These are phyloP conservation scores for Globisporangium rhizosaccharum DNA, from an alignment of 352 stramenopile species.

Conservation along the genomic window DNA sequence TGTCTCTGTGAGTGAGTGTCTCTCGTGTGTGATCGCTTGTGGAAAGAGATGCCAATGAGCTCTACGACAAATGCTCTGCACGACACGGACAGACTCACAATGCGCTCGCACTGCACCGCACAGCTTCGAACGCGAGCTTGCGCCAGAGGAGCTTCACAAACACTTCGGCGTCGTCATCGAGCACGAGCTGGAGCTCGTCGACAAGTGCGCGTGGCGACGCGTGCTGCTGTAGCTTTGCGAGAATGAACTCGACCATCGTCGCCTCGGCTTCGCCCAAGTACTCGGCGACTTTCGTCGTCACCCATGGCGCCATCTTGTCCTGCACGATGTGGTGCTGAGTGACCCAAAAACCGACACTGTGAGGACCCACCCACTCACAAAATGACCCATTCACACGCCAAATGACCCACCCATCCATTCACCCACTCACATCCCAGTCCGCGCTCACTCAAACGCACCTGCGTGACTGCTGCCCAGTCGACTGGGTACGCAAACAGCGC, in stretches of 20 bases:
- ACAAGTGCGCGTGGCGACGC: constrained; percentile 24
- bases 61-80: too few species aligned
- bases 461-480: constrained; percentile 30
- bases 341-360: background rate
- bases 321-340: constrained; percentile 22
- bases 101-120: constrained; percentile 11
- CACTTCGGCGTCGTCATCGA: constrained; percentile 45
- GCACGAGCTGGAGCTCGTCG: constrained; percentile 28
- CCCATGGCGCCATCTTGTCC: constrained; percentile 40
- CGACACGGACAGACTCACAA: background rate
- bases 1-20: background rate
- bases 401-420: too few species aligned
- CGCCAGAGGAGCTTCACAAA: constrained; percentile 54
- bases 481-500: constrained; percentile 35
- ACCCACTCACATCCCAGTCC: too few species aligned
- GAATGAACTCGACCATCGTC: constrained; percentile 40
- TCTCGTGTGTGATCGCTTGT: background rate
- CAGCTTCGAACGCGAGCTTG: constrained; percentile 44
- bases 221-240: constrained; percentile 28
- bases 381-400: too few species aligned
- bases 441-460: background rate
- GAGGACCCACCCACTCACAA: background rate
- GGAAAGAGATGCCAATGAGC: too few species aligned
- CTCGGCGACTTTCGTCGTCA: constrained; percentile 43
- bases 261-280: constrained; percentile 47